Conservation (phyloP, 768 basidiomycete species). For the Trametes cubensis region DNA sequence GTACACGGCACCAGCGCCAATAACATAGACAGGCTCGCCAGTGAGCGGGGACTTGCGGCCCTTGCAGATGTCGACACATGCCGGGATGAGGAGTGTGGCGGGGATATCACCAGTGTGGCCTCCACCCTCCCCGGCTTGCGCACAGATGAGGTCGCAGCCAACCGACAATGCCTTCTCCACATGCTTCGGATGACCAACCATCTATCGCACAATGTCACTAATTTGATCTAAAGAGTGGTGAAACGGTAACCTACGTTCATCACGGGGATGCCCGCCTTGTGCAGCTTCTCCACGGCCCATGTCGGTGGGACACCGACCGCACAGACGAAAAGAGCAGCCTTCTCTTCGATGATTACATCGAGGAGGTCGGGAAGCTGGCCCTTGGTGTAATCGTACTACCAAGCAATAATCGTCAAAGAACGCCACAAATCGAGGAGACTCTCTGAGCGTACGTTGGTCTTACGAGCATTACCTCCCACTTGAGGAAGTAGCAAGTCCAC, state of each 20-base stretch:
- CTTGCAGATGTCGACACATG: conserved; percentile 83
- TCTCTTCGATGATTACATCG: conserved; percentile 91
- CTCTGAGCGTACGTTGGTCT: conserved; percentile 71
- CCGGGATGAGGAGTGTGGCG: conserved; percentile 86
- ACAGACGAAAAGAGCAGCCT: conserved; percentile 85
- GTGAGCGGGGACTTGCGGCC: conserved; percentile 79
- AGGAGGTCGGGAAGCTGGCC: conserved; percentile 83
- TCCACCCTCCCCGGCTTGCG: conserved; percentile 91
- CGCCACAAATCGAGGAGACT: conserved; percentile 15
- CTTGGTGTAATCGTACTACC: conserved; percentile 84
- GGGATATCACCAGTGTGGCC: conserved; percentile 79
- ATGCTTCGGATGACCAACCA: conserved; percentile 96
- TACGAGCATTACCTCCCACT: conserved; percentile 83
- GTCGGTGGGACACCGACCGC: conserved; percentile 88
- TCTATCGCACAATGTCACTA: conserved; percentile 38
- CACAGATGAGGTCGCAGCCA: conserved; percentile 92
- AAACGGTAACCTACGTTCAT: conserved; percentile 65
- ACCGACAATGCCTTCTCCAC: conserved; percentile 77
- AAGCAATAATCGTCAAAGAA: background rate
- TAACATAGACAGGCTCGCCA: conserved; percentile 80
- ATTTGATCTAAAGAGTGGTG: background rate
- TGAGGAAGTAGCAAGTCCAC: conserved; percentile 90
- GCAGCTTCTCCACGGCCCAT: conserved; percentile 77
- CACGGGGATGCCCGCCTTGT: conserved; percentile 80
- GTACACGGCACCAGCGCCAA: conserved; percentile 91